phyloP scores from a whole-genome alignment of 2,329 filamentous ascomycete genomes.

The Verticillium nubilum region DNA sequence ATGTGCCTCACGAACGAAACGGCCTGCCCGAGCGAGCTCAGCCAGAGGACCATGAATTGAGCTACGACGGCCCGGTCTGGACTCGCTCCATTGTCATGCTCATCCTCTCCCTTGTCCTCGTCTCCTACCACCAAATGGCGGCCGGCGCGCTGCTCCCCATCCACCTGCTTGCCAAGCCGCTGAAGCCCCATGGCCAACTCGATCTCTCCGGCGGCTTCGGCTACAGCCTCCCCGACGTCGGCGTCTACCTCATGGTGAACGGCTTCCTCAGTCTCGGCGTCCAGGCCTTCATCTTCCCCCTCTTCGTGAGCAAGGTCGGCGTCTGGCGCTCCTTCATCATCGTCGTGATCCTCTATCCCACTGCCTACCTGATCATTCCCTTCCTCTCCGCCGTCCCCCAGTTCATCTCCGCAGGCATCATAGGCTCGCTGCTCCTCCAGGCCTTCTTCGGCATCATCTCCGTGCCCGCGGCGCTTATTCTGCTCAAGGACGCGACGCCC shows the following conservation, averaged over 20 bases:
- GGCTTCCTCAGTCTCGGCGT: slow-evolving; percentile 68
- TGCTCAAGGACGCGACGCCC: slow-evolving; percentile 67
- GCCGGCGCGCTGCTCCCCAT: slow-evolving; percentile 35
- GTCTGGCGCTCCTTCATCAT: slow-evolving; percentile 62
- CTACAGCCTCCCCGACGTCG: slow-evolving; percentile 57
- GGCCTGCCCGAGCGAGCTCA: slow-evolving; percentile 7
- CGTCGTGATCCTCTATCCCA: slow-evolving; percentile 60
- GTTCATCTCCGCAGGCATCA: slow-evolving; percentile 56
- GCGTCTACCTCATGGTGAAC: slow-evolving; percentile 63
- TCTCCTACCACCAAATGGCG: slow-evolving; percentile 41
- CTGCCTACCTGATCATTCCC: slow-evolving; percentile 64
- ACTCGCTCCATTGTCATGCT: slow-evolving; percentile 37
- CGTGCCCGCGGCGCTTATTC: slow-evolving; percentile 63
- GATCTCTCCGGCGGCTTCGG: slow-evolving; percentile 58
- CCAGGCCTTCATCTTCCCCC: slow-evolving; percentile 65
- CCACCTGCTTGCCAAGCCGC: slow-evolving; percentile 32
- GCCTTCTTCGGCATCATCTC: slow-evolving; percentile 64
- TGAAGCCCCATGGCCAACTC: slow-evolving; percentile 19
- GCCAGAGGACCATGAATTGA: slow-evolving; percentile 1
- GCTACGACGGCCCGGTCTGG: slow-evolving; percentile 22
- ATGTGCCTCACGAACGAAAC: slow-evolving; percentile 11
- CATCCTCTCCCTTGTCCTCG: slow-evolving; percentile 30
- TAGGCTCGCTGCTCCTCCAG: slow-evolving; percentile 58
- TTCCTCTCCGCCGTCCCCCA: slow-evolving; percentile 57
- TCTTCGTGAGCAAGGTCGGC: slow-evolving; percentile 57